phyloP scores from a whole-genome alignment of 116 monocot genomes.

The Trichopus zeylanicus region DNA sequence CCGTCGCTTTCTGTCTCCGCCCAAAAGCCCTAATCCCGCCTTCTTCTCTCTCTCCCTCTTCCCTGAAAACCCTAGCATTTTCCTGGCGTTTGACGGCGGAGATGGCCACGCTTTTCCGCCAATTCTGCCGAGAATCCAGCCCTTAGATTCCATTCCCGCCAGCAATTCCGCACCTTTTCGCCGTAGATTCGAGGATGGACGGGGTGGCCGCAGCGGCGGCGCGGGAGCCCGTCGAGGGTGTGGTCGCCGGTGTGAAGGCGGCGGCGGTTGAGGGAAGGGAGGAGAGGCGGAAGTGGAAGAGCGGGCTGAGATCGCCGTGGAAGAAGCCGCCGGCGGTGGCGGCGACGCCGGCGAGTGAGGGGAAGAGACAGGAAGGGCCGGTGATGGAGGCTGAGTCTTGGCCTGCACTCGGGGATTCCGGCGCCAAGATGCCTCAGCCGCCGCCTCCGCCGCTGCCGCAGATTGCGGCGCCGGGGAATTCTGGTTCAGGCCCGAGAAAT shows the following conservation, averaged over 20 bases:
- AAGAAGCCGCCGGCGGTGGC: constrained; percentile 8
- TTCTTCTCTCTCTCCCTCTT: too few relatives aligned
- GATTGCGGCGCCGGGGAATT: constrained; percentile 6
- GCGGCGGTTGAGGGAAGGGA: background rate
- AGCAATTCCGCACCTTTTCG: background rate
- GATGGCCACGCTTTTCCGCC: background rate
- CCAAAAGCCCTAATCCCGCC: constrained; percentile 14
- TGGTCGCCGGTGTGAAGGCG: background rate
- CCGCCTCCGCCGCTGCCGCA: background rate
- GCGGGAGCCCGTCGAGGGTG: background rate
- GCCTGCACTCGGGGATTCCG: constrained; percentile 25
- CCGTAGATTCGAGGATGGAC: background rate
- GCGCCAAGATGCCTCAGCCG: constrained; percentile 11
- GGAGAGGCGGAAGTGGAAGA: constrained; percentile 8
- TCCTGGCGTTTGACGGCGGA: background rate
- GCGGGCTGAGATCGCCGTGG: constrained; percentile 10
- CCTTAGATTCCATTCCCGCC: too few relatives aligned
- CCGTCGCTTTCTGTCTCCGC: too few relatives aligned
- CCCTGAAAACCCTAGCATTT: background rate
- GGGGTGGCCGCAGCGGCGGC: background rate
- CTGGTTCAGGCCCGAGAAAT: constrained; percentile 7
- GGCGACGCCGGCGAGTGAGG: background rate
- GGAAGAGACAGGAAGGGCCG: background rate
- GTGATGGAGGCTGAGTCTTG: constrained; percentile 41
- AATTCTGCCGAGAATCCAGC: background rate